phyloP scores from a whole-genome alignment of 1,284 basidiomycete genomes.

The Pholiota adiposa region DNA sequence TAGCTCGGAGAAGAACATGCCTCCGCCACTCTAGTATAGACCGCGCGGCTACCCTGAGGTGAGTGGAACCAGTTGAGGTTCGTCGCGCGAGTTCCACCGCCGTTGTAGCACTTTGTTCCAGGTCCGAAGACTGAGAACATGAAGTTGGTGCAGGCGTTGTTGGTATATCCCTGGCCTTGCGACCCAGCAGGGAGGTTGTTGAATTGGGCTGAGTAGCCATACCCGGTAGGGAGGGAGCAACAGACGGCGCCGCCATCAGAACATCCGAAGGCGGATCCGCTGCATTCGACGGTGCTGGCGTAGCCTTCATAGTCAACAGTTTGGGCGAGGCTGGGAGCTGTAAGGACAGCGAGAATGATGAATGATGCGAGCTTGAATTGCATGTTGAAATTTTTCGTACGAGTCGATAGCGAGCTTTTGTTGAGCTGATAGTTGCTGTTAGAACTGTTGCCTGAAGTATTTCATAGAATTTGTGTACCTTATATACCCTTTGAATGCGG shows the following conservation, averaged over 20 bases:
- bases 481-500: too few relatives aligned
- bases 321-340: neutral
- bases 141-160: neutral
- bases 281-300: slow-evolving; percentile 6
- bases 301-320: slow-evolving; percentile 4
- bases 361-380: slow-evolving; percentile 1
- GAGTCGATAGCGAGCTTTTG: too few relatives aligned
- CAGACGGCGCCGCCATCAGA: slow-evolving; percentile 9
- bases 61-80: slow-evolving; percentile 11
- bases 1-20: neutral
- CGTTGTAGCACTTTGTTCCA: slow-evolving; percentile 15
- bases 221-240: slow-evolving; percentile 12
- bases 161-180: slow-evolving; percentile 9
- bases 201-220: slow-evolving; percentile 13
- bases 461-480: too few relatives aligned
- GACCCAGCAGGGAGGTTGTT: slow-evolving; percentile 5
- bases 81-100: slow-evolving; percentile 4
- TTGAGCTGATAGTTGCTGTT: too few relatives aligned
- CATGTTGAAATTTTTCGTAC: neutral
- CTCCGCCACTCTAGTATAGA: neutral
- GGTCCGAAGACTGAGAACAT: slow-evolving; percentile 6
- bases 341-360: neutral
- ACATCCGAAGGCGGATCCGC: slow-evolving; percentile 9
- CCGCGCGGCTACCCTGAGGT: neutral
- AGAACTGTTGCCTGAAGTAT: too few relatives aligned